These are phyloP conservation scores for Mycena galopus DNA, from an alignment of 768 basidiomycete species.

Conservation along the genomic window DNA sequence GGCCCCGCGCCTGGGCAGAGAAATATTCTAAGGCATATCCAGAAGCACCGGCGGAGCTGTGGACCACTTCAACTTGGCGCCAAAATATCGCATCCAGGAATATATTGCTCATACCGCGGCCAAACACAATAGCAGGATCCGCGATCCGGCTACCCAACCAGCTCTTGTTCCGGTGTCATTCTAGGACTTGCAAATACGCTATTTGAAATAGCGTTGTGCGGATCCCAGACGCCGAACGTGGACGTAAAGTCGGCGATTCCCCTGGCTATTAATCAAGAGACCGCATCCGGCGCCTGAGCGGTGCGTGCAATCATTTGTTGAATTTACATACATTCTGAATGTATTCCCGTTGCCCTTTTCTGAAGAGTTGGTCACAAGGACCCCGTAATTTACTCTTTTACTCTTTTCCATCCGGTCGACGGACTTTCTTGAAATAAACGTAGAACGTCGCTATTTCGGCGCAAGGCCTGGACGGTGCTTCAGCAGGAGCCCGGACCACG, in stretches of 20 bases:
- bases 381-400: not conserved
- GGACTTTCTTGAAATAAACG: not conserved
- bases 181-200: not conserved
- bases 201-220: not conserved
- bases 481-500: not conserved
- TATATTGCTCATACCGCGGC: not conserved
- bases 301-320: too few relatives aligned
- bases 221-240: not conserved
- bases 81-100: too few relatives aligned
- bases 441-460: not conserved
- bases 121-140: not conserved
- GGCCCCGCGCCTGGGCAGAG: too few relatives aligned
- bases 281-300: not conserved
- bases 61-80: too few relatives aligned
- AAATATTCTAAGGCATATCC: too few relatives aligned
- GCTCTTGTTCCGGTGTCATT: not conserved
- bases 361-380: not conserved
- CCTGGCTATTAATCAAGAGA: not conserved
- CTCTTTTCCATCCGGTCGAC: not conserved
- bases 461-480: not conserved
- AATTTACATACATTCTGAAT: not conserved
- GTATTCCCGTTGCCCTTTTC: not conserved
- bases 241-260: not conserved
- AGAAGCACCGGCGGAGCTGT: too few relatives aligned
- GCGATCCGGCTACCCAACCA: not conserved